These are phyloP conservation scores for Erythrobasidium yunnanense DNA, from an alignment of 768 basidiomycete genomes.

Conservation along the genomic window DNA sequence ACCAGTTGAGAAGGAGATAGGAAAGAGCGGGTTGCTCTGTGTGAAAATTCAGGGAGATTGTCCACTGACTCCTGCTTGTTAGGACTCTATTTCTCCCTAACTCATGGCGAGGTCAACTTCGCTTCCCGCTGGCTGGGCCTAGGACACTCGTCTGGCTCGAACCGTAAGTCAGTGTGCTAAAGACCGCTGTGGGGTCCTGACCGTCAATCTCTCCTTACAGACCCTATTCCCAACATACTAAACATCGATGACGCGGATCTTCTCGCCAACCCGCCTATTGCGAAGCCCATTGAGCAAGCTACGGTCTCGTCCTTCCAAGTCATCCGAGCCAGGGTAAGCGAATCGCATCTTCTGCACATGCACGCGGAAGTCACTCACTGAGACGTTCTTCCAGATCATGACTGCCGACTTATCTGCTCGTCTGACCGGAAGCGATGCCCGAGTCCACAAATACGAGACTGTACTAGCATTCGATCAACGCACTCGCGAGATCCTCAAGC, in stretches of 20 bases:
- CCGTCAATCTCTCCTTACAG: neutral
- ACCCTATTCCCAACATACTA: constrained; percentile 9
- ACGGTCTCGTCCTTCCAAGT: constrained; percentile 23
- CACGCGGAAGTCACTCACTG: neutral
- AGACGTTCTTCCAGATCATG: constrained; percentile 1
- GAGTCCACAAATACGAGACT: constrained; percentile 23
- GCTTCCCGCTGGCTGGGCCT: constrained; percentile 16
- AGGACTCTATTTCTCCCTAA: constrained; percentile 23
- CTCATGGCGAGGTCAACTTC: constrained; percentile 22
- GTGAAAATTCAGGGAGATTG: neutral
- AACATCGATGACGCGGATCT: constrained; percentile 21
- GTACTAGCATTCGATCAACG: constrained; percentile 27
- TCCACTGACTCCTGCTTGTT: neutral
- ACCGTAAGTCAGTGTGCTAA: too few relatives aligned
- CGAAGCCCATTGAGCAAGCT: constrained; percentile 16
- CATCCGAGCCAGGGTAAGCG: constrained; percentile 21
- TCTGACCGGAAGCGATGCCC: constrained; percentile 14
- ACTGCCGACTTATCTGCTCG: constrained; percentile 14
- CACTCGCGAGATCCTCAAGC: constrained; percentile 4
- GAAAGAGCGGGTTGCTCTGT: neutral
- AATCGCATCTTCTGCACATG: neutral
- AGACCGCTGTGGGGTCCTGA: too few relatives aligned
- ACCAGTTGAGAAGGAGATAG: constrained; percentile 24
- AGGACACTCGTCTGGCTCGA: neutral
- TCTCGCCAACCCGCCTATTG: constrained; percentile 15